Conservation (phyloP, 257 asterid species). For the Echites panduratus region DNA sequence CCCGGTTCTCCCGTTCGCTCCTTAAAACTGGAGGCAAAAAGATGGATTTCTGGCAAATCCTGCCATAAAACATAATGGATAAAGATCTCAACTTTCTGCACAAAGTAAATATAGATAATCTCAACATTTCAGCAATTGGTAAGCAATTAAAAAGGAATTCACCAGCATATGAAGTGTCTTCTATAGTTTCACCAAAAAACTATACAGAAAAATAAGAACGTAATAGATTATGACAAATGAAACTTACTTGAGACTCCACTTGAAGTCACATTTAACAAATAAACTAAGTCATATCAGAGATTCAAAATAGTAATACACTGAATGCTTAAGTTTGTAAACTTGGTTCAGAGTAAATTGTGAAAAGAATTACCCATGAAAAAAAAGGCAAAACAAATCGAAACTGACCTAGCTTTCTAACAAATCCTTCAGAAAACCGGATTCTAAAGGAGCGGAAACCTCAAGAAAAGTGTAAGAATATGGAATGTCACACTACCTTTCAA, state of each 20-base stretch:
- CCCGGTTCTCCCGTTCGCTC: constrained; percentile 65
- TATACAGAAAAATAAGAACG: background rate
- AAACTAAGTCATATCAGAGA: background rate
- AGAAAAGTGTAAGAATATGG: background rate
- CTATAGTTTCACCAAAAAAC: background rate
- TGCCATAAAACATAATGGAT: constrained; percentile 27
- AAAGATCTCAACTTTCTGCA: background rate
- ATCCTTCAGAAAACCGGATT: background rate
- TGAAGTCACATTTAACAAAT: background rate
- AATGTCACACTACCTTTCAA: background rate
- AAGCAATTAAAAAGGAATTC: background rate
- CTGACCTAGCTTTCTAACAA: background rate
- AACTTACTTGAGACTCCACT: background rate
- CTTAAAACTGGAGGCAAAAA: constrained; percentile 72
- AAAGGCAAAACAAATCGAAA: background rate
- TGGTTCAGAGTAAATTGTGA: background rate
- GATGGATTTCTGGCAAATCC: constrained; percentile 72
- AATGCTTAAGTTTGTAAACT: background rate
- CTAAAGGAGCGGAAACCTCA: background rate
- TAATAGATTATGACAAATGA: background rate
- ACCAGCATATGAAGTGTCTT: background rate
- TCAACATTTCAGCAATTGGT: constrained; percentile 1
- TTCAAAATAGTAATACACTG: background rate
- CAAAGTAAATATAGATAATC: background rate
- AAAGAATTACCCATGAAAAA: background rate